A percentile compares a stretch with the other conserved stretches of the same genome.
phyloP scores from a whole-genome alignment of 179 eudicot species.

The Silene coronaria region DNA sequence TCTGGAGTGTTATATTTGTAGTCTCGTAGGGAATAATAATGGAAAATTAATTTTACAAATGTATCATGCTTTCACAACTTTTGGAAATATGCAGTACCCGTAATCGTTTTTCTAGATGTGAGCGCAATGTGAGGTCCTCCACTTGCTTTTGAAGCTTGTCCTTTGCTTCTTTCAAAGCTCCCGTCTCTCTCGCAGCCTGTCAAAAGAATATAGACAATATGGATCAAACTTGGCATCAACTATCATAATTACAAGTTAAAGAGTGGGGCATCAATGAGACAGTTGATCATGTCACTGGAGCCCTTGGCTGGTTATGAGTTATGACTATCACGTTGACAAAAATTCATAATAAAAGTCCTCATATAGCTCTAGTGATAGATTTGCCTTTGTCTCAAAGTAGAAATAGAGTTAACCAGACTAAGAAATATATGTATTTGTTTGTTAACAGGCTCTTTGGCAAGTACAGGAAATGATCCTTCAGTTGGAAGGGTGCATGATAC shows the following conservation, averaged over 20 bases:
- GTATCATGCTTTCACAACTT: constrained; percentile 1
- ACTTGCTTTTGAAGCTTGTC: constrained; percentile 93
- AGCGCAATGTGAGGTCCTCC: constrained; percentile 91
- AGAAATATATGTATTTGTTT: constrained; percentile 5
- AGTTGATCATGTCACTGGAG: not conserved
- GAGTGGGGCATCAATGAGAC: constrained; percentile 8
- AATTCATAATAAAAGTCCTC: not conserved
- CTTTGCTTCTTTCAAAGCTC: constrained; percentile 93
- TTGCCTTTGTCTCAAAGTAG: too few relatives aligned
- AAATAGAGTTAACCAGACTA: not conserved
- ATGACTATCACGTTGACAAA: constrained; percentile 3
- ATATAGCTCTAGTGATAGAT: not conserved
- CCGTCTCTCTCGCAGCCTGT: constrained; percentile 96
- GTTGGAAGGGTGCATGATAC: not conserved
- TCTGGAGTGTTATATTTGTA: too few relatives aligned
- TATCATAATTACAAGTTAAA: not conserved
- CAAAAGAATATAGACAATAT: constrained; percentile 9
- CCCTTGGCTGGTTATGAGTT: not conserved
- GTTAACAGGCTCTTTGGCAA: not conserved
- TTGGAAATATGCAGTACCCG: constrained; percentile 49
- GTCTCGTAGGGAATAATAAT: too few relatives aligned
- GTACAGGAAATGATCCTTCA: not conserved
- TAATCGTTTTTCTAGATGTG: constrained; percentile 86
- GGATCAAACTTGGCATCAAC: constrained; percentile 5
- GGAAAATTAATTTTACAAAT: too few relatives aligned